phyloP scores from a whole-genome alignment of 306 rosid species.

The Ammopiptanthus mongolicus region DNA sequence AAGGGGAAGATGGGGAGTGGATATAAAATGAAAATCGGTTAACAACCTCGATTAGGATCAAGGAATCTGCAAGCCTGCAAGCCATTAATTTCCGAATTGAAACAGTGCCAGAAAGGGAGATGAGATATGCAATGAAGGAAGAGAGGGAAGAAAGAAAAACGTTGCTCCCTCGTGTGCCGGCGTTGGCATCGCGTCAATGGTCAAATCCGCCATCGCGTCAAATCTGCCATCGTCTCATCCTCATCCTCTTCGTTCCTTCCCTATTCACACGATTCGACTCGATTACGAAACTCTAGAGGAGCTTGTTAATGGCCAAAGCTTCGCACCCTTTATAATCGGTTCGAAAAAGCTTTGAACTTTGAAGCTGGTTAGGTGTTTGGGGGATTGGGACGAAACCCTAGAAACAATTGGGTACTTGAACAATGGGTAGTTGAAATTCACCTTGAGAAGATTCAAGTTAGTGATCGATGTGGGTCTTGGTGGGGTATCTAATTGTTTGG shows the following conservation, averaged over 20 bases:
- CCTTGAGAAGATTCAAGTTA: conserved; percentile 74
- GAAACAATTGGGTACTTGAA: conserved; percentile 39
- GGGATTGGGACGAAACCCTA: conserved; percentile 70
- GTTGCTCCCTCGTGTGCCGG: conserved; percentile 55
- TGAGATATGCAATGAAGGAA: too few species aligned
- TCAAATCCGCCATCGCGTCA: conserved; percentile 57
- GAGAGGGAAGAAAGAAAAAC: too few species aligned
- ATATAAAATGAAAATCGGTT: too few species aligned
- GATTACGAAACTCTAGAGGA: conserved; percentile 65
- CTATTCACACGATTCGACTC: conserved; percentile 63
- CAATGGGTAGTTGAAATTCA: conserved; percentile 52
- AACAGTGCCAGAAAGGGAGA: too few species aligned
- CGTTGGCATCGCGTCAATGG: conserved; percentile 69
- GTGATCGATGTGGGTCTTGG: conserved; percentile 70
- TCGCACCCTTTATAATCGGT: conserved; percentile 52
- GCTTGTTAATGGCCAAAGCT: conserved; percentile 58
- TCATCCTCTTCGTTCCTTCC: conserved; percentile 37
- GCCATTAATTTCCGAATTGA: too few species aligned
- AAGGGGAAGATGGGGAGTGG: too few species aligned
- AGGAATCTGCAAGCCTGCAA: too few species aligned
- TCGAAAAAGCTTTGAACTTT: conserved; percentile 55
- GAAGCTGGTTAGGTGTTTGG: conserved; percentile 67
- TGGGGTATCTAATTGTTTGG: conserved; percentile 49
- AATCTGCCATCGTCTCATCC: too few species aligned
- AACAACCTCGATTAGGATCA: too few species aligned